These are phyloP conservation scores for Globisporangium cederbergense DNA, from an alignment of 352 stramenopile species.

Conservation along the genomic window DNA sequence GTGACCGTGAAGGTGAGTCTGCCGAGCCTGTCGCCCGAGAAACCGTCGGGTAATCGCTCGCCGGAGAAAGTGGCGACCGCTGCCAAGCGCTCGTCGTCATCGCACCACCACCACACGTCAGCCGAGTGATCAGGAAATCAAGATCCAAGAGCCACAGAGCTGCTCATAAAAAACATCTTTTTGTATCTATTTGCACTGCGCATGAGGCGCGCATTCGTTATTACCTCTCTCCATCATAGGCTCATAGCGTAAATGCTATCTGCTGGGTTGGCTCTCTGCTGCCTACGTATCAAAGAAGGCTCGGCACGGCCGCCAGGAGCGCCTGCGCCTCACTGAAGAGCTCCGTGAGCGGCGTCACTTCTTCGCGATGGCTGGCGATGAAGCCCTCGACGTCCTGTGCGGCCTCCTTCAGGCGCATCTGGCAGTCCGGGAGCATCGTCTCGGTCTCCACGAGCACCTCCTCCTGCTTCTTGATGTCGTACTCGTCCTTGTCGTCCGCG, in stretches of 20 bases:
- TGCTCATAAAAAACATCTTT: not conserved
- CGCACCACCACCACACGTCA: not conserved
- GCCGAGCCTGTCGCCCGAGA: slow-evolving; percentile 58
- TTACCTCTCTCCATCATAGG: not conserved
- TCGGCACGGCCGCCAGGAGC: slow-evolving; percentile 40
- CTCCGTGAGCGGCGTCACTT: slow-evolving; percentile 33
- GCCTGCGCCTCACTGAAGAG: slow-evolving; percentile 40
- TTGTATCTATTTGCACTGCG: not conserved
- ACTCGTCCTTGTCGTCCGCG: slow-evolving; percentile 46
- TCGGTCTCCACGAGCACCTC: slow-evolving; percentile 80
- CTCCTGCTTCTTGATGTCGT: slow-evolving; percentile 80
- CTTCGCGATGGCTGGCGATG: slow-evolving; percentile 33
- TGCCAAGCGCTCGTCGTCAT: slow-evolving; percentile 20
- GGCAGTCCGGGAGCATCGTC: slow-evolving; percentile 78
- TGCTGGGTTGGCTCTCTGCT: not conserved
- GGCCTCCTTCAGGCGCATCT: slow-evolving; percentile 60
- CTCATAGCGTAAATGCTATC: not conserved
- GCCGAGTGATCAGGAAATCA: not conserved
- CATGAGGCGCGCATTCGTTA: too few species aligned
- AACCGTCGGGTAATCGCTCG: slow-evolving; percentile 30
- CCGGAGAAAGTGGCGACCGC: slow-evolving; percentile 30
- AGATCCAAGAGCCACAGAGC: not conserved
- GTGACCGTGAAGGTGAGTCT: slow-evolving; percentile 35
- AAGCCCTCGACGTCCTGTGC: slow-evolving; percentile 51
- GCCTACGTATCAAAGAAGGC: slow-evolving; percentile 18